phyloP scores from a whole-genome alignment of 164 flowering plant genomes.

The Litsea cubeba region DNA sequence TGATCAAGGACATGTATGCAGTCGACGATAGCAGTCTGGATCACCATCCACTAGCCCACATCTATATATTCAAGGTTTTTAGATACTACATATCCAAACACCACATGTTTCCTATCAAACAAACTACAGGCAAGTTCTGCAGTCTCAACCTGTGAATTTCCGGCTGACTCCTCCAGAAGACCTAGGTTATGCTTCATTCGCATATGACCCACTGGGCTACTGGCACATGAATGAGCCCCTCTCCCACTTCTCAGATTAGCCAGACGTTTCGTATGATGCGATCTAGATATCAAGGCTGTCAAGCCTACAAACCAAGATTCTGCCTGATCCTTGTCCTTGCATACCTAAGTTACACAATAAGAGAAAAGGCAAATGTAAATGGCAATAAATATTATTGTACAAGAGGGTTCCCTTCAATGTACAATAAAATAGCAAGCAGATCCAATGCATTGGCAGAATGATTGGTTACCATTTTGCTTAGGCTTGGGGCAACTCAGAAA shows the following conservation, averaged over 20 bases:
- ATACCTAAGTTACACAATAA: slow-evolving; percentile 33
- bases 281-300: slow-evolving; percentile 44
- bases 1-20: too few species aligned
- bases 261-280: slow-evolving; percentile 20
- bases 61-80: background rate
- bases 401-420: background rate
- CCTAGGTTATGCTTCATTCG: slow-evolving; percentile 54
- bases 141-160: slow-evolving; percentile 37
- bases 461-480: background rate
- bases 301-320: slow-evolving; percentile 58
- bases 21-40: background rate
- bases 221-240: slow-evolving; percentile 47
- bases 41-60: background rate
- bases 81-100: background rate
- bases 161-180: slow-evolving; percentile 33
- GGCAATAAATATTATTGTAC: background rate
- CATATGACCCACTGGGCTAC: slow-evolving; percentile 51
- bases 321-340: slow-evolving; percentile 65
- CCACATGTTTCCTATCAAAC: background rate
- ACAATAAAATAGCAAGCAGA: background rate
- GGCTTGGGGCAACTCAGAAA: background rate
- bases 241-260: slow-evolving; percentile 15
- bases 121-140: background rate
- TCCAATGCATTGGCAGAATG: background rate
- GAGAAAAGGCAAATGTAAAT: background rate